Evolutionary conservation across 2,329 filamentous ascomycete genomes (phyloP), one percentile per base, ranked within the genome.

Genomic region (Clarireedia homoeocarpa): DNA sequence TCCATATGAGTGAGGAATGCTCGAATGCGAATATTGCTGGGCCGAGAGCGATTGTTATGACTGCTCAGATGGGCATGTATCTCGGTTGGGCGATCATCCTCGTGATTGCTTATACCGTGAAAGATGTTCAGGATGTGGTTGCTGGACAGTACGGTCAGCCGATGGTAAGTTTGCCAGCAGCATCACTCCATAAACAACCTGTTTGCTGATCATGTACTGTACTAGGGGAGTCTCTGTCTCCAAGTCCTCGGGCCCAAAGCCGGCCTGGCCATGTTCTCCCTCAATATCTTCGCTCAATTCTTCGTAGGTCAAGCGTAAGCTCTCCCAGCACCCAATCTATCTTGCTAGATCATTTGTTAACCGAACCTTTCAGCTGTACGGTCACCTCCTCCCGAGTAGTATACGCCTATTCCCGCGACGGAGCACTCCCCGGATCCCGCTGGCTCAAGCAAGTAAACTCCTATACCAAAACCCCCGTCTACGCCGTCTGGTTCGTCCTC

Each of bases 351-450:
- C 2, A 10, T 23, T 2, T 9, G 12, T 15, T 12, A 17, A 1
- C 7, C 20, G 23, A n/a, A 48, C 6, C 9, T 15, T 6, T 15
- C 4, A 23, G 20, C 24, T 47, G 9, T 7, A 54, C 44, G 6
- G 20, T 84, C 67, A 88, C 87, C 10, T 75, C 75, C 5, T 85
- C 80, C 23, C 78, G 86, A 48, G 85, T 88, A 46, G 86, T 84
- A 1, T 89, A 86, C 64, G 85, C 85, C 15, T 89, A 89, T 69
- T 84, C 85, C 17, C 82, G 86, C 36, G 85, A 89, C 64, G 84
- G 82, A 63, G 86, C 83, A 66, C 86, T 89, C 65, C 85, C 85
- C 0, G 65, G 81, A 5, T 83, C 80, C 5, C 70, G 70, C 0
- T 75, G 77, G 63, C 84, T 83, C 74, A 82, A 80, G 63, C 66